These are phyloP conservation scores for Cadophora gregata DNA, from an alignment of 2,329 filamentous ascomycete species.

Conservation along the genomic window DNA sequence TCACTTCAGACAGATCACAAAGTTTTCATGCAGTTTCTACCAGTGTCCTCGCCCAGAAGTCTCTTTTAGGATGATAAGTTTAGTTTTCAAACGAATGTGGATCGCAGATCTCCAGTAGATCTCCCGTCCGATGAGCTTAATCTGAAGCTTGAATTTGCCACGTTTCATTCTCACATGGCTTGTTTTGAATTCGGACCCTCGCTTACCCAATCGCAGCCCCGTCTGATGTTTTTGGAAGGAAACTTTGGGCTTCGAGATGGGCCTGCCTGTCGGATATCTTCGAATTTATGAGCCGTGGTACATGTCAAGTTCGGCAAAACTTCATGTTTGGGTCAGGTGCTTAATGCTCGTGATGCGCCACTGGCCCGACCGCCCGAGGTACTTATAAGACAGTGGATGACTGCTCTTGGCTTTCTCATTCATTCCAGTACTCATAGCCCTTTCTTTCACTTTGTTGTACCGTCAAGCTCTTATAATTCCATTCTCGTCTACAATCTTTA, in stretches of 20 bases:
- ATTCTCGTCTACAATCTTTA: not conserved
- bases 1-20: not conserved
- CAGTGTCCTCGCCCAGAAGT: not conserved
- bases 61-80: not conserved
- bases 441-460: not conserved
- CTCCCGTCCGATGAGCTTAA: not conserved
- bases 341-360: not conserved
- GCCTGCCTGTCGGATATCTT: not conserved
- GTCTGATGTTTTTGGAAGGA: not conserved
- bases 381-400: not conserved
- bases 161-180: not conserved
- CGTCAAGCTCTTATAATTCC: not conserved
- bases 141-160: not conserved
- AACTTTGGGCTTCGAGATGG: not conserved
- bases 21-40: not conserved
- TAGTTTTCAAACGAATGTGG: not conserved
- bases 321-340: not conserved
- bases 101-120: not conserved
- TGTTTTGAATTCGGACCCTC: not conserved
- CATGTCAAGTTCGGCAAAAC: not conserved
- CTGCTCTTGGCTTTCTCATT: not conserved
- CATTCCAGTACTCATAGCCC: not conserved
- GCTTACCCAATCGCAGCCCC: not conserved
- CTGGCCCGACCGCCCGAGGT: not conserved
- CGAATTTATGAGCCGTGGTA: not conserved